Percentiles rank a stretch among this genome's conserved stretches.
Conservation (phyloP, 2,329 filamentous ascomycete species). For the Colletotrichum sp. region DNA sequence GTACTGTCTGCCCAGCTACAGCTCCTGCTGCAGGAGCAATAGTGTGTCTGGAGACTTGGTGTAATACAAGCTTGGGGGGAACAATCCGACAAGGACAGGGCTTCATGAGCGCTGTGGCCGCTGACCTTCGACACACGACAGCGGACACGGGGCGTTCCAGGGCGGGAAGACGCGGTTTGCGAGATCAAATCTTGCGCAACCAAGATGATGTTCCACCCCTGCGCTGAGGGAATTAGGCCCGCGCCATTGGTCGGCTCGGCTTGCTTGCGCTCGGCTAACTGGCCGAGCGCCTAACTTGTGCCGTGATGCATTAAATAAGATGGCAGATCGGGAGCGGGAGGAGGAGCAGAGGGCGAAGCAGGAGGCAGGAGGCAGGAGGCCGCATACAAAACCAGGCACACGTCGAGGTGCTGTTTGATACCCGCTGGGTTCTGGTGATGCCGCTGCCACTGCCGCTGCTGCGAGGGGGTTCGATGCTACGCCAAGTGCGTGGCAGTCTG, state of each 20-base stretch:
- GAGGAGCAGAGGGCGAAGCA: background rate
- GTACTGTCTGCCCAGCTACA: background rate
- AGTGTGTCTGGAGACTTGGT: background rate
- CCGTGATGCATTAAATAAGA: background rate
- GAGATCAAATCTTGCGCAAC: conserved; percentile 20
- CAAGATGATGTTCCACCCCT: background rate
- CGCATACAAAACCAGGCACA: background rate
- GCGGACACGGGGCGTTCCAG: conserved; percentile 13
- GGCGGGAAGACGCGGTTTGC: conserved; percentile 16
- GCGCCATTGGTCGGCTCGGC: conserved; percentile 9
- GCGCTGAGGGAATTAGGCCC: background rate
- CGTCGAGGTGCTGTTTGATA: background rate
- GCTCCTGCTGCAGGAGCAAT: background rate
- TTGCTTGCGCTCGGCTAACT: background rate
- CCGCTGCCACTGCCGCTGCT: background rate
- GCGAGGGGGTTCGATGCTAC: background rate
- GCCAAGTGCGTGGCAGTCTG: conserved; percentile 1
- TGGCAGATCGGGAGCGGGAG: background rate
- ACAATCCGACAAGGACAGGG: conserved; percentile 7
- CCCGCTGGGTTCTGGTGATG: background rate
- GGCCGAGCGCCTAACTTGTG: conserved; percentile 4
- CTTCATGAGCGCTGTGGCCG: background rate
- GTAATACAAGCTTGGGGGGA: background rate
- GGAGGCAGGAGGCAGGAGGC: background rate
- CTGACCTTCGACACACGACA: background rate